Conservation (phyloP, 2,329 filamentous ascomycete species). For the Beauveria pseudobassiana region DNA sequence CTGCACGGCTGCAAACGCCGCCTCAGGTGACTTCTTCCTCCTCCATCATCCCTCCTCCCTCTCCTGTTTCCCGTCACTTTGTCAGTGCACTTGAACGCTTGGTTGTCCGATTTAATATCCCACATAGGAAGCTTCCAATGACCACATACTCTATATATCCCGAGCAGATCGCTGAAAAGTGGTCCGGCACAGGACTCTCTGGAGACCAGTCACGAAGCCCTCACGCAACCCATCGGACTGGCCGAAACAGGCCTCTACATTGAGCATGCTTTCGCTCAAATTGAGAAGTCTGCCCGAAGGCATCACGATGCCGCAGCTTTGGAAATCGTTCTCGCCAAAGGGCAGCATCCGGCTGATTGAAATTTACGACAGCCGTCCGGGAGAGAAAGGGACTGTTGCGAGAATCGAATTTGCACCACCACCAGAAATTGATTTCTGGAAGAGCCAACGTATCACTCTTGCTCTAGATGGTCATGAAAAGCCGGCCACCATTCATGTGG, state of each 20-base stretch:
- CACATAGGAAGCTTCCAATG: neutral
- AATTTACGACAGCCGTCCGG: slow-evolving; percentile 34
- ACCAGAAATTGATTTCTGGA: slow-evolving; percentile 45
- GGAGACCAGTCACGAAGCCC: neutral
- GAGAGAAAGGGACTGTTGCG: slow-evolving; percentile 23
- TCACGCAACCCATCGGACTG: neutral
- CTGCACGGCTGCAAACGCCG: neutral
- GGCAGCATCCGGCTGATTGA: slow-evolving; percentile 51
- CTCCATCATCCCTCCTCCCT: neutral
- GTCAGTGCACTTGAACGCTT: neutral
- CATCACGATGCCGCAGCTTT: slow-evolving; percentile 38
- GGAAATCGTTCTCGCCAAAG: slow-evolving; percentile 41
- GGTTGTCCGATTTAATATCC: neutral
- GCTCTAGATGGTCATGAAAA: neutral
- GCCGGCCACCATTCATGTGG: neutral
- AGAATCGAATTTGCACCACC: slow-evolving; percentile 52
- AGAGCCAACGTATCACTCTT: neutral
- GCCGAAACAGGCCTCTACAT: neutral
- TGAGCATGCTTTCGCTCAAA: slow-evolving; percentile 15
- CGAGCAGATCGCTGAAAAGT: slow-evolving; percentile 1
- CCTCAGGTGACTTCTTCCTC: neutral
- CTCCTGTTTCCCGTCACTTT: neutral
- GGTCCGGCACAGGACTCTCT: neutral
- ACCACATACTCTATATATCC: neutral
- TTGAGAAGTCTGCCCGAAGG: slow-evolving; percentile 27